A percentile compares a stretch with the other conserved stretches of the same genome.
Conservation (phyloP, 805 yeast species). For the Grigorovia humatica region DNA sequence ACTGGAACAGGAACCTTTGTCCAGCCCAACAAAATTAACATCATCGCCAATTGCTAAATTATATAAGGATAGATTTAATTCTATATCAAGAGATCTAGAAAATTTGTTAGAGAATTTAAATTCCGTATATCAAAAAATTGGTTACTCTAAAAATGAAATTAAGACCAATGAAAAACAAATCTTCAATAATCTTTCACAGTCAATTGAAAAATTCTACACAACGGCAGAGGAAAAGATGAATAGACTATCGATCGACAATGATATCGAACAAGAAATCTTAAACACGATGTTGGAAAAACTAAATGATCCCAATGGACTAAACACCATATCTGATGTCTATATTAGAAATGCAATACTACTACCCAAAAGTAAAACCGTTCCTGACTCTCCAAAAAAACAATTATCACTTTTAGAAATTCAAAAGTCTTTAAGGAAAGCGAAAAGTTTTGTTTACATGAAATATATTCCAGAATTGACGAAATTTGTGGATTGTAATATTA, state of each 20-base stretch:
- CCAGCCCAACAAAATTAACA: not conserved
- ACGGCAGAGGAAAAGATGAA: constrained; percentile 32
- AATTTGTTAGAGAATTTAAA: constrained; percentile 33
- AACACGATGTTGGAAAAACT: constrained; percentile 26
- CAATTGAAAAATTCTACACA: constrained; percentile 35
- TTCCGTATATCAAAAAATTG: constrained; percentile 41
- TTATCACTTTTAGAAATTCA: constrained; percentile 28
- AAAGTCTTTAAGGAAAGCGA: constrained; percentile 25
- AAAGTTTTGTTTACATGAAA: constrained; percentile 23
- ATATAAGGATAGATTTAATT: constrained; percentile 24
- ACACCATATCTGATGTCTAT: constrained; percentile 34
- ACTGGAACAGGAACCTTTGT: not conserved
- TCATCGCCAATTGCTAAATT: constrained; percentile 6
- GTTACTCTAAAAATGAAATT: constrained; percentile 43
- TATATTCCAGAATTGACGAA: constrained; percentile 24
- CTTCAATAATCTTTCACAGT: constrained; percentile 39
- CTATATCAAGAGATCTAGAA: constrained; percentile 25
- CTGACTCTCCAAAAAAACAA: constrained; percentile 27
- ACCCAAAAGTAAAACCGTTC: constrained; percentile 15
- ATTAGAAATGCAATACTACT: constrained; percentile 29
- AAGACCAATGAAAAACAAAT: constrained; percentile 39
- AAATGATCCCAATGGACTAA: constrained; percentile 30
- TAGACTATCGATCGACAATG: constrained; percentile 23
- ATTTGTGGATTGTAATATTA: constrained; percentile 17
- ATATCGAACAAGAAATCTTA: constrained; percentile 18